phyloP scores from a whole-genome alignment of 352 stramenopile genomes.

The Phytophthora ohioensis region DNA sequence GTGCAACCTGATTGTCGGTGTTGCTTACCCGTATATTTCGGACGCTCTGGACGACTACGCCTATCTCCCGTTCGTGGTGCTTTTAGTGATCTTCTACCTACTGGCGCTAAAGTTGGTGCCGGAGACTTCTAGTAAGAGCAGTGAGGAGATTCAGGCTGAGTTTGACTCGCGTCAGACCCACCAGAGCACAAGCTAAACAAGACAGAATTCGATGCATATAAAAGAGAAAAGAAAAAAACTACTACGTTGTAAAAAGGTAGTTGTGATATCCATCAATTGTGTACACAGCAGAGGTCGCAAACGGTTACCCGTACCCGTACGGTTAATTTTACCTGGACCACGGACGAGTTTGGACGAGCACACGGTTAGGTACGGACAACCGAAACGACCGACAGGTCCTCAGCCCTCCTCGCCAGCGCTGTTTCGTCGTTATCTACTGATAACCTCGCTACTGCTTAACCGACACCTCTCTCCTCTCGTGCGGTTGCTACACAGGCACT shows the following conservation, averaged over 20 bases:
- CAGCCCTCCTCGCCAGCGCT: no score
- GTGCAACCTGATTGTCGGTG: slow-evolving; percentile 41
- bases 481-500: no score
- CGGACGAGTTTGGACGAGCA: no score
- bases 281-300: no score
- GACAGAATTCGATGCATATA: neutral
- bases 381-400: no score
- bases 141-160: slow-evolving; percentile 30
- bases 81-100: slow-evolving; percentile 33
- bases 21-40: slow-evolving; percentile 53
- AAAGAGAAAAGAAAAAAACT: neutral
- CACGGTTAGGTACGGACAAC: no score
- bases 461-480: no score
- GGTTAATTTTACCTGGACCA: no score
- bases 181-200: neutral
- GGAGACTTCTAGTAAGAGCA: slow-evolving; percentile 29
- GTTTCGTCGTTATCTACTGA: no score
- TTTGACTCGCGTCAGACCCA: slow-evolving; percentile 19
- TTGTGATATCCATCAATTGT: no score
- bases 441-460: no score
- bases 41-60: slow-evolving; percentile 39
- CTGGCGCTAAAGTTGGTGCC: slow-evolving; percentile 24
- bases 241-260: neutral
- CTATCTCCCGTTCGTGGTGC: slow-evolving; percentile 46
- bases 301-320: no score